Percentiles rank a stretch among this genome's conserved stretches.
Conservation (phyloP, 768 basidiomycete genomes). For the Gloeophyllum trabeum region DNA sequence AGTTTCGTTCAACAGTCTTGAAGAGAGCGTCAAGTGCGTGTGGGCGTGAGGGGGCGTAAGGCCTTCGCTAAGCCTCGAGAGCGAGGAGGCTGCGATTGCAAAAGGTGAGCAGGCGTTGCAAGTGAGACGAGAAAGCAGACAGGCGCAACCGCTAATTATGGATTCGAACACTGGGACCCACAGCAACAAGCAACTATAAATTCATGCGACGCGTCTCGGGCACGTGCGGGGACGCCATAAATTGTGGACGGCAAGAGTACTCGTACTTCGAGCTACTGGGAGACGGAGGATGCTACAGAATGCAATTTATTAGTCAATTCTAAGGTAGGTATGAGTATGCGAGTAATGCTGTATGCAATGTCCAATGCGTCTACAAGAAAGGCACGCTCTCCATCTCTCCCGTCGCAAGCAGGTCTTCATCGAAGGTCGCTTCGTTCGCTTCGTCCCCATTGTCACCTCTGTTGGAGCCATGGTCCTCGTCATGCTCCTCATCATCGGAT, state of each 20-base stretch:
- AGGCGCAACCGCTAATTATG: conserved; percentile 4
- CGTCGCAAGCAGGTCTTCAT: conserved; percentile 69
- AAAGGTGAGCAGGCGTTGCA: conserved; percentile 8
- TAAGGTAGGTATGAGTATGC: too few relatives aligned
- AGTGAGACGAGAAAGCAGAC: conserved; percentile 9
- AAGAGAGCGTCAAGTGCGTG: conserved; percentile 15
- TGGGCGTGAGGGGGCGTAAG: conserved; percentile 22
- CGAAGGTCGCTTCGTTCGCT: conserved; percentile 62
- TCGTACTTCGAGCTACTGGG: not conserved
- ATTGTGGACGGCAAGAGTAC: too few relatives aligned
- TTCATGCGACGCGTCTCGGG: not conserved
- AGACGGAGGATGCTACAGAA: not conserved
- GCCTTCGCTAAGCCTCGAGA: conserved; percentile 25
- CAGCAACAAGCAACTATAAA: conserved; percentile 16
- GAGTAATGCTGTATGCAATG: too few relatives aligned
- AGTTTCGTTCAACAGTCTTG: conserved; percentile 10
- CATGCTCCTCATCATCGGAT: conserved; percentile 16
- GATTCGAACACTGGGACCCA: conserved; percentile 9
- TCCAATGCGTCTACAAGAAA: conserved; percentile 1
- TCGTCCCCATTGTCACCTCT: conserved; percentile 47
- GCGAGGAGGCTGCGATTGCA: conserved; percentile 18
- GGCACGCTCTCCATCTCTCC: conserved; percentile 33
- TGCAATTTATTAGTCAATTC: too few relatives aligned
- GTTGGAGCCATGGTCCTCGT: conserved; percentile 18
- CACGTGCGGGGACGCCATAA: not conserved